A percentile compares a stretch with the other conserved stretches of the same genome.
Conservation (phyloP, 2,329 filamentous ascomycete species). For the Exserohilum turcica region DNA sequence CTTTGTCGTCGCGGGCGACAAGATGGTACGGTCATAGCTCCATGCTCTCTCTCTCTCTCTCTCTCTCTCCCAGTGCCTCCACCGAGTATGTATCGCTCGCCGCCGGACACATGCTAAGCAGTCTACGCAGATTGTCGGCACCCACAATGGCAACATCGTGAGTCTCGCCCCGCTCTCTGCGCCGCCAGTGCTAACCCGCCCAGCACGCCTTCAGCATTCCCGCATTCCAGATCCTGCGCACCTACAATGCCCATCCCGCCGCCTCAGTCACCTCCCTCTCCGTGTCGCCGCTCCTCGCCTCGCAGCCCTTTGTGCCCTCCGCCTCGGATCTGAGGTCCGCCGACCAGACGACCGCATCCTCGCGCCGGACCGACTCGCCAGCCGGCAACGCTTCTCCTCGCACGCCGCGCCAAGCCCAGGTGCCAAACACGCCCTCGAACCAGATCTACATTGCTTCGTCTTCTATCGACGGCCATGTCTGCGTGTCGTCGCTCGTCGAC, state of each 20-base stretch:
- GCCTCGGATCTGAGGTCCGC: conserved; percentile 26
- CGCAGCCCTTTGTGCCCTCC: conserved; percentile 50
- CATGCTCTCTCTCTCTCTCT: conserved; percentile 7
- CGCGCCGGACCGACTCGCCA: conserved; percentile 40
- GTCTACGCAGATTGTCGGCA: conserved; percentile 75
- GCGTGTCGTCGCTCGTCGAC: conserved; percentile 84
- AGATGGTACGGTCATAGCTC: conserved; percentile 71
- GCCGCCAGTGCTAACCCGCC: conserved; percentile 14
- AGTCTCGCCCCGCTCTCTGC: conserved; percentile 45
- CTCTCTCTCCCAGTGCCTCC: conserved; percentile 4
- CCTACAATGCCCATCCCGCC: conserved; percentile 84
- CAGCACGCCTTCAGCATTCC: conserved; percentile 87
- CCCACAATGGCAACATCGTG: conserved; percentile 96
- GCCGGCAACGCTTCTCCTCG: conserved; percentile 52
- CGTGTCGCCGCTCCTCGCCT: conserved; percentile 79
- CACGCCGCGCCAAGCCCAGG: conserved; percentile 60
- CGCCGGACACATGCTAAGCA: conserved; percentile 60
- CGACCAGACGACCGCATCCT: conserved; percentile 48
- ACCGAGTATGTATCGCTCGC: conserved; percentile 57
- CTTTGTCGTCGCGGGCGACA: conserved; percentile 90
- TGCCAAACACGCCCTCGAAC: conserved; percentile 81
- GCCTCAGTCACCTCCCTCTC: conserved; percentile 90
- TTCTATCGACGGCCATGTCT: conserved; percentile 94
- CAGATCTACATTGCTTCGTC: conserved; percentile 92
- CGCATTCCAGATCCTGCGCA: conserved; percentile 76